Percentiles rank a stretch among this genome's conserved stretches.
Conservation (phyloP, 73 alveolate genomes). For the Paraurostyla sp. region DNA sequence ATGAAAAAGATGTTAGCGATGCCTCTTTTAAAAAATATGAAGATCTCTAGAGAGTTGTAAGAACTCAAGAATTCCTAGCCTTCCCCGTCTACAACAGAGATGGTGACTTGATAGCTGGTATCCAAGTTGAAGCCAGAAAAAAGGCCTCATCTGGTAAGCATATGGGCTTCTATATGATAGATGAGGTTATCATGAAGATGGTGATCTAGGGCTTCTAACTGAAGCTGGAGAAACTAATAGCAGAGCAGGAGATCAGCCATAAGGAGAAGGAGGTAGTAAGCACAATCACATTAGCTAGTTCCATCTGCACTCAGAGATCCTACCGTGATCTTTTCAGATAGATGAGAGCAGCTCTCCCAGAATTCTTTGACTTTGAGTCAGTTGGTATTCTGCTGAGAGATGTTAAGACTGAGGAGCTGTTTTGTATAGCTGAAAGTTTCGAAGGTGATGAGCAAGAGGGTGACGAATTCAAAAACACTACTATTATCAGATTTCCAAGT, state of each 20-base stretch:
- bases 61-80: conserved; percentile 45
- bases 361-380: conserved; percentile 56
- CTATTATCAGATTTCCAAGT: conserved; percentile 43
- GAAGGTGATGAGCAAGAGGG: conserved; percentile 2
- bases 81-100: conserved; percentile 29
- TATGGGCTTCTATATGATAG: conserved; percentile 29
- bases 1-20: conserved; percentile 54
- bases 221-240: conserved; percentile 46
- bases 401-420: conserved; percentile 45
- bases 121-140: conserved; percentile 47
- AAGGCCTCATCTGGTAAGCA: neutral
- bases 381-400: conserved; percentile 57
- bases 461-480: conserved; percentile 44
- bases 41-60: conserved; percentile 7
- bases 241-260: conserved; percentile 28
- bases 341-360: conserved; percentile 19
- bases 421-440: conserved; percentile 32
- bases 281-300: conserved; percentile 53
- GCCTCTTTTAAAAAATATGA: conserved; percentile 37
- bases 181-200: conserved; percentile 40
- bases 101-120: conserved; percentile 45
- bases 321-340: conserved; percentile 37
- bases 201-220: neutral
- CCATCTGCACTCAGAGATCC: conserved; percentile 56
- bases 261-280: conserved; percentile 39